Evolutionary conservation across 371 early-diverging fungal species (phyloP), one percentile per base, ranked within the genome.

Genomic region (Mortierella sp.): DNA sequence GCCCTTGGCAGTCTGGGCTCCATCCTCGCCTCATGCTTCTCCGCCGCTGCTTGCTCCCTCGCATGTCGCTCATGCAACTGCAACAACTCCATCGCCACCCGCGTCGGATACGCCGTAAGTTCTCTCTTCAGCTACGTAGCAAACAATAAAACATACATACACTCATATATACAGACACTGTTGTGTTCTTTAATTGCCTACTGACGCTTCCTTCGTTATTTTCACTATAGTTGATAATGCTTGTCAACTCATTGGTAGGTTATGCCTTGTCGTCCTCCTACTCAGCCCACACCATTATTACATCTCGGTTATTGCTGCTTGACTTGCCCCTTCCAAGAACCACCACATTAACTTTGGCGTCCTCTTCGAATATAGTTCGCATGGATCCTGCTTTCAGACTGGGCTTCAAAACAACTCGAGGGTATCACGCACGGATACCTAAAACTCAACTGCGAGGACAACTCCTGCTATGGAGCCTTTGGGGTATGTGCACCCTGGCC

Each of bases 361-460:
- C 55, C 27, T 51, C 58, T 44, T 29, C 35, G 48, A 16, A 60
- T n/a, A 71, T 73, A 91, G 91, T 75, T 92, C 44, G 90, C 92
- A 78, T 94, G 93, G 95, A 89, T 96, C 72, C 96, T 96, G 94
- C 89, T 96, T 44, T 94, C 97, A 16, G 96, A 97, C 81, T 97
- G 97, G 97, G 97, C 95, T 21, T 95, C 94, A n/a, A 92, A 95
- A 77, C 94, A 96, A 81, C 88, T 98, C n/a, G 93, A 95, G 72
- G 89, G 90, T 35, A 89, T 96, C 29, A 91, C 95, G 18, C 91
- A 95, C 72, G 97, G 96, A 75, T 98, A 97, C 81, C 89, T 97
- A 78, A 92, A 96, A 81, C 89, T 98, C 63, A 93, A 95, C 70
- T 99, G 98, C 83, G 91, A 95, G 27, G 95, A 96, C 77, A 97